phyloP scores from a whole-genome alignment of 805 yeast genomes.

The Limtongozyma cylindracea region DNA sequence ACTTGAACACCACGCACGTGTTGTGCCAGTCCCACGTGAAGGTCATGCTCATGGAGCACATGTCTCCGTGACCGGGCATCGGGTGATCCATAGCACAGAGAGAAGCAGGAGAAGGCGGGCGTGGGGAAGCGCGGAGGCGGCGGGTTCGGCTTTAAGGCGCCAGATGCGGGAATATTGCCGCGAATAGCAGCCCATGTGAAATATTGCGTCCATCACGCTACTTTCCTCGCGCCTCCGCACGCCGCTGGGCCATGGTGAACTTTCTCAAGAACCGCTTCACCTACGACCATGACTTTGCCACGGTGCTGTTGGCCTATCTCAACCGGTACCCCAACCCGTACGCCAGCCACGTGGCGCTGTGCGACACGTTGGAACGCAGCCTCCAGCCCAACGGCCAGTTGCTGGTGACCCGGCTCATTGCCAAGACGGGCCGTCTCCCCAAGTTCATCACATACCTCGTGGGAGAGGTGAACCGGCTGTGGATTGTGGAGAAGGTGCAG shows the following conservation, averaged over 20 bases:
- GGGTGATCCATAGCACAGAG: conserved; percentile 5
- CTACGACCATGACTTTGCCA: conserved; percentile 40
- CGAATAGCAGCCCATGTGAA: too few relatives aligned
- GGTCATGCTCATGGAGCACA: conserved; percentile 44
- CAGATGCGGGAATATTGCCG: too few relatives aligned
- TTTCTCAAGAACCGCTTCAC: conserved; percentile 27
- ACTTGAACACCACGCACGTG: conserved; percentile 44
- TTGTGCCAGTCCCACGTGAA: conserved; percentile 61
- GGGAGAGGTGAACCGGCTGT: conserved; percentile 35
- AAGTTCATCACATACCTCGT: conserved; percentile 52
- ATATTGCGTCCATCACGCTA: too few relatives aligned
- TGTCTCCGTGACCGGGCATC: conserved; percentile 7
- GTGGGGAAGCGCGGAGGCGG: too few relatives aligned
- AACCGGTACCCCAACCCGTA: conserved; percentile 44
- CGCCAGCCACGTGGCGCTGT: conserved; percentile 63
- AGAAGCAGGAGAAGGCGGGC: too few relatives aligned
- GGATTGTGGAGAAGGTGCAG: conserved; percentile 60
- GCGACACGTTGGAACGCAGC: conserved; percentile 42
- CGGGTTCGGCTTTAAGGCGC: too few relatives aligned
- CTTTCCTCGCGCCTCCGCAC: too few relatives aligned
- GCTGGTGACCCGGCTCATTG: conserved; percentile 46
- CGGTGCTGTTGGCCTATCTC: conserved; percentile 57
- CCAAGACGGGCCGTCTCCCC: conserved; percentile 65
- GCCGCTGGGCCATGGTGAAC: conserved; percentile 52
- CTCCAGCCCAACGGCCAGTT: conserved; percentile 40